Conservation (phyloP, 805 yeast species). For the Ogataea neopini region DNA sequence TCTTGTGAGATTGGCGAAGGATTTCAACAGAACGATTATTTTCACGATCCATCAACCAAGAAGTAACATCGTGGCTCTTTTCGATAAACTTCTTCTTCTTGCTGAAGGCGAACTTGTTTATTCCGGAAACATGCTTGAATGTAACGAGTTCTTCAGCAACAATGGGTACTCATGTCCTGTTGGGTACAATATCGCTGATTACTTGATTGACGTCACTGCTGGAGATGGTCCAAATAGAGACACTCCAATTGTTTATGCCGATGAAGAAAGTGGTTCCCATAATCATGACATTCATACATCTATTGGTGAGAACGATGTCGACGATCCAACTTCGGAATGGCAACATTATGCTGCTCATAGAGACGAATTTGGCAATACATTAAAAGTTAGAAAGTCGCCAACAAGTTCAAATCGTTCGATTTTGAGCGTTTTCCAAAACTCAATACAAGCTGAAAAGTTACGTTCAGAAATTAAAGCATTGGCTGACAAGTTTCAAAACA, state of each 20-base stretch:
- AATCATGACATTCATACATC: constrained; percentile 36
- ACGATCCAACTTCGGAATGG: constrained; percentile 79
- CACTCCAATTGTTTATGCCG: constrained; percentile 2
- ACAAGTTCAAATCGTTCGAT: constrained; percentile 12
- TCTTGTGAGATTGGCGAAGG: constrained; percentile 74
- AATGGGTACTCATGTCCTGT: constrained; percentile 82
- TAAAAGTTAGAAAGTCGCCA: constrained; percentile 9
- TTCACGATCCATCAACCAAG: constrained; percentile 97
- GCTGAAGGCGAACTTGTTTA: constrained; percentile 85
- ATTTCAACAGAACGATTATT: constrained; percentile 82
- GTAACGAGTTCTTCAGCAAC: constrained; percentile 71
- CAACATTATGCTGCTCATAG: constrained; percentile 81
- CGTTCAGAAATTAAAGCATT: constrained; percentile 38
- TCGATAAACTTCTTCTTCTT: constrained; percentile 77
- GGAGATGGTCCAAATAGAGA: constrained; percentile 23
- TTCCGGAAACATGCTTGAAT: constrained; percentile 79
- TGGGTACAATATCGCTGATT: constrained; percentile 94
- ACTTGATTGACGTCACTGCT: constrained; percentile 86
- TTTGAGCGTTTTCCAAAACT: constrained; percentile 28
- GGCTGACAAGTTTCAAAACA: constrained; percentile 19
- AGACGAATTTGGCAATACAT: constrained; percentile 54
- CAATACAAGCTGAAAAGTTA: constrained; percentile 43
- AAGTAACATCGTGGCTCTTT: constrained; percentile 88
- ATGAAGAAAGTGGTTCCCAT: constrained; percentile 20
- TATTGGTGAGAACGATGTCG: constrained; percentile 27